Evolutionary conservation across 2,329 filamentous ascomycete species (phyloP).

Genomic region (Claviceps sp.): DNA sequence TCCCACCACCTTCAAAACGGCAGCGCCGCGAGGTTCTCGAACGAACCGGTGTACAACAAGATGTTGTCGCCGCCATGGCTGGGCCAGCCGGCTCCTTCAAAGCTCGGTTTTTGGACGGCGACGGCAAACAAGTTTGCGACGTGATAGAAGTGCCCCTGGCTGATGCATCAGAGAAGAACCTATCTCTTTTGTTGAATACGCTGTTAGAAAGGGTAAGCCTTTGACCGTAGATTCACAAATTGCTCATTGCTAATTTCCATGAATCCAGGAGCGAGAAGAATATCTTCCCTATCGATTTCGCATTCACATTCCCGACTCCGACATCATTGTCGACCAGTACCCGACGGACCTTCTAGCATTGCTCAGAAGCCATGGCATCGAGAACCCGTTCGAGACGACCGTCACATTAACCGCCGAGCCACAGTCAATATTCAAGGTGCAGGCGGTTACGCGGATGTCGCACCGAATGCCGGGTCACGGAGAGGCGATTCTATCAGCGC

Average conservation of each 20-base stretch:
- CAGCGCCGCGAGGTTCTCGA: constrained; percentile 66
- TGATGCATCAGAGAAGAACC: constrained; percentile 77
- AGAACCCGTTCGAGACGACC: constrained; percentile 43
- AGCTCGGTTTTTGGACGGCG: constrained; percentile 76
- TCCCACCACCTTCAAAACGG: constrained; percentile 78
- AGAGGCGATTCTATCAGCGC: constrained; percentile 72
- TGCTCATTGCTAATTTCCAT: background rate
- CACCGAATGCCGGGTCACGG: constrained; percentile 84
- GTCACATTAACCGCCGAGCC: constrained; percentile 51
- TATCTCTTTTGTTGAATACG: constrained; percentile 77
- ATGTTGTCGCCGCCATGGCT: constrained; percentile 54
- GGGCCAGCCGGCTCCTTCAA: constrained; percentile 63
- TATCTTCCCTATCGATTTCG: constrained; percentile 49
- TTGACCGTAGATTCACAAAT: background rate
- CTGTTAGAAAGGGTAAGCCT: constrained; percentile 55
- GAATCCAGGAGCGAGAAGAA: constrained; percentile 37
- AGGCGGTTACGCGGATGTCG: constrained; percentile 79
- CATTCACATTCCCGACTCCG: constrained; percentile 41
- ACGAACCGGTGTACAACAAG: constrained; percentile 59
- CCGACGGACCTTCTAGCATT: constrained; percentile 41
- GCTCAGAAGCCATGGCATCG: constrained; percentile 41
- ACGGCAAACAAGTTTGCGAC: constrained; percentile 58
- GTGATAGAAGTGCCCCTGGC: constrained; percentile 63
- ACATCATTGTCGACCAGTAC: constrained; percentile 41
- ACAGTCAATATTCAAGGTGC: constrained; percentile 87